Evolutionary conservation across 202 grass and related monocot species (phyloP), one percentile per base, ranked within the genome.

Genomic region (Hordeum pubiflorum): DNA sequence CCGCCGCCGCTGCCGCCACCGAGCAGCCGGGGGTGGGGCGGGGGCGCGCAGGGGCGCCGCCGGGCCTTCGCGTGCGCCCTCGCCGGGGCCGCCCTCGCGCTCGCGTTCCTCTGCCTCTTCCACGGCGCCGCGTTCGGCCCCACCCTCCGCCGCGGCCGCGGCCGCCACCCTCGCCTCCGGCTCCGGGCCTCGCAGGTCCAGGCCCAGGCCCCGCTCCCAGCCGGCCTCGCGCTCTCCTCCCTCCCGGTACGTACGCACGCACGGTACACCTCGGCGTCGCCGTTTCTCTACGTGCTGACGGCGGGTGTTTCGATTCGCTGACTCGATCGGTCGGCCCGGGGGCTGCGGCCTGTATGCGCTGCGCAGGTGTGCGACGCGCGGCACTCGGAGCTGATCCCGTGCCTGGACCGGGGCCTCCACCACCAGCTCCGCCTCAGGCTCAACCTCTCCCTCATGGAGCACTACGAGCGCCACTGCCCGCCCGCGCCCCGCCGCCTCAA

Each of bases 381-480:
- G 85, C 78, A 87, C 58, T 94, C 84, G 48, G 92, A 94, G 75
- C 81, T 94, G 81, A 91, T 94, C 75, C 92, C 92, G 8, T 94
- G 92, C 72, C 26, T 89, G 85, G 92, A 94, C 66, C 78, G 92
- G 43, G 70, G 69, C 22, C 84, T 94, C 62, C 87, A 87, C 75
- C 80, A 85, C 92, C 86, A 77, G 64, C 89, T 91, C 58, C 90
- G 81, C 26, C 82, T 94, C 64, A 82, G 83, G 58, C 81, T 94
- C 39, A 87, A 94, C 83, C 69, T 91, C 81, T 83, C 84, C 68
- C 86, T 89, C 61, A 94, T 91, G 92, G 89, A 94, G 74, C 92
- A 94, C 80, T 94, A 94, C 71, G 92, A 94, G 81, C 89, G 92
- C 64, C 92, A 94, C 75, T 94, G 92, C 79, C 92, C 92, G 11